Evolutionary conservation across 805 yeast genomes (phyloP).

Genomic region (Barnettozyma siamensis): DNA sequence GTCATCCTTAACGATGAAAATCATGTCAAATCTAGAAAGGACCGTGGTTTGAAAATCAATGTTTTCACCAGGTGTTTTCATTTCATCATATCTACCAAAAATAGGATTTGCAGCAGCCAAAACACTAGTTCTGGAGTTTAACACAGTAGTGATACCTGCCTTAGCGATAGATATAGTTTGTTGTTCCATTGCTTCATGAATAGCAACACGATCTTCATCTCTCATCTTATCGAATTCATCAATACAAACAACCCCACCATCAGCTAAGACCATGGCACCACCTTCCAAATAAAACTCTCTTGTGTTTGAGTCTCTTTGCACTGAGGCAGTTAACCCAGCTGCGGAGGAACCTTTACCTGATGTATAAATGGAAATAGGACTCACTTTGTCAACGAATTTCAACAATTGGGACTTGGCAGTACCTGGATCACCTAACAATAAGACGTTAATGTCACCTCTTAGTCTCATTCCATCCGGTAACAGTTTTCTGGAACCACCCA

Average conservation of each 20-base stretch:
- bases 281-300: slow-evolving; percentile 96
- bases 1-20: slow-evolving; percentile 92
- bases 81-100: slow-evolving; percentile 93
- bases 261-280: slow-evolving; percentile 99
- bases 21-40: slow-evolving; percentile 97
- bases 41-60: slow-evolving; percentile 97
- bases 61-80: slow-evolving; percentile 95
- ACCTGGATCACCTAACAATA: slow-evolving; percentile 96
- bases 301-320: slow-evolving; percentile 83
- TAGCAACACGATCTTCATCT: slow-evolving; percentile 97
- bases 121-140: slow-evolving; percentile 94
- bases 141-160: slow-evolving; percentile 96
- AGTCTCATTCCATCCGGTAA: slow-evolving; percentile 95
- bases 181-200: slow-evolving; percentile 99
- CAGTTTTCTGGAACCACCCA: slow-evolving; percentile 91
- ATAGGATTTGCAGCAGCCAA: slow-evolving; percentile 98
- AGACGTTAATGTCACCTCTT: slow-evolving; percentile 94
- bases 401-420: slow-evolving; percentile 96
- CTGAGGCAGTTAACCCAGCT: slow-evolving; percentile 98
- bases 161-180: slow-evolving; percentile 98
- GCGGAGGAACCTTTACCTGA: slow-evolving; percentile 99
- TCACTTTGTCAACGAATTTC: slow-evolving; percentile 90
- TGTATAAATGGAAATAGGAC: slow-evolving; percentile 93
- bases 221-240: slow-evolving; percentile 99
- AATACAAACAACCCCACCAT: slow-evolving; percentile 98